Conservation (phyloP, 2,329 filamentous ascomycete genomes). For the Phialophora macrospora region DNA sequence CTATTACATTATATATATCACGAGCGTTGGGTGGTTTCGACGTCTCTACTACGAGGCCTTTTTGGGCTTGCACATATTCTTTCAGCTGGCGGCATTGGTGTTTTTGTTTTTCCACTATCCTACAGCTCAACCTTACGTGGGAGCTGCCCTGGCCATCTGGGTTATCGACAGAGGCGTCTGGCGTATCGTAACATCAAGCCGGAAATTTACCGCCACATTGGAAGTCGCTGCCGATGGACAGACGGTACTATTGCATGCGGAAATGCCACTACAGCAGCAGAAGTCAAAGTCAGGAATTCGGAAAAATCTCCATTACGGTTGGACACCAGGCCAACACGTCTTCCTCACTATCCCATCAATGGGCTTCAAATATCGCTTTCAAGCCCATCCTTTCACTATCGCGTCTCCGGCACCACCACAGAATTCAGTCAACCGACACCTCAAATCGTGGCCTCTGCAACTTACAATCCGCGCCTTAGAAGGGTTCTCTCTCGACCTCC, state of each 20-base stretch:
- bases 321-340: constrained; percentile 66
- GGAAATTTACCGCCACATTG: constrained; percentile 56
- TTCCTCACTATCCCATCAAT: constrained; percentile 65
- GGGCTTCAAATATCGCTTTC: constrained; percentile 58
- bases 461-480: constrained; percentile 65
- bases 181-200: constrained; percentile 59
- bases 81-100: constrained; percentile 61
- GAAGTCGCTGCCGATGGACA: constrained; percentile 61
- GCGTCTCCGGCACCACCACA: constrained; percentile 52
- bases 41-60: constrained; percentile 68
- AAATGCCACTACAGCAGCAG: constrained; percentile 26
- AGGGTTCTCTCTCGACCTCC: constrained; percentile 64
- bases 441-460: constrained; percentile 52
- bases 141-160: constrained; percentile 61
- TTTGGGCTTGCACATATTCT: constrained; percentile 61
- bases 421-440: neutral
- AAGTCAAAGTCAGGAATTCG: constrained; percentile 35
- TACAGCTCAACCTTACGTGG: constrained; percentile 59
- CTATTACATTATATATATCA: constrained; percentile 67
- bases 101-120: constrained; percentile 66
- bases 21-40: constrained; percentile 64
- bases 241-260: constrained; percentile 54
- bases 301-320: constrained; percentile 55
- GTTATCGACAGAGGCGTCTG: constrained; percentile 63
- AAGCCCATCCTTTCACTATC: constrained; percentile 71